These are phyloP conservation scores for Vaucheria bursata DNA, from an alignment of 352 stramenopile genomes.

Conservation along the genomic window DNA sequence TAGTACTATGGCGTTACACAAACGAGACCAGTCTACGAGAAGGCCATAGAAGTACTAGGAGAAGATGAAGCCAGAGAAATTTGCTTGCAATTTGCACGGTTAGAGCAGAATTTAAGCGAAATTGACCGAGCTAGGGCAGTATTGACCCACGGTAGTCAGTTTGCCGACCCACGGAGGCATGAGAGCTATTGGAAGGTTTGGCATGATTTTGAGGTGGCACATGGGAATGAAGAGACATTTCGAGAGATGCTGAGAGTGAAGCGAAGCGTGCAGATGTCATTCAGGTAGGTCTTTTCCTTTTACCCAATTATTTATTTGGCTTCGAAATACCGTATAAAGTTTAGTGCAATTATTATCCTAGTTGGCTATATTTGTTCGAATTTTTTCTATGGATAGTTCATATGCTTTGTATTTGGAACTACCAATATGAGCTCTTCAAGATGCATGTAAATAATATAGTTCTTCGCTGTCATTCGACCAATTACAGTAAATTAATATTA, in stretches of 20 bases:
- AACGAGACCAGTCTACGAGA: conserved; percentile 90
- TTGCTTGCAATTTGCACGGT: conserved; percentile 87
- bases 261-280: conserved; percentile 86
- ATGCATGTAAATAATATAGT: too few relatives aligned
- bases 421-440: too few relatives aligned
- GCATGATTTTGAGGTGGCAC: conserved; percentile 78
- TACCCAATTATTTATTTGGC: too few relatives aligned
- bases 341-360: too few relatives aligned
- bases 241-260: conserved; percentile 97
- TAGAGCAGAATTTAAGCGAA: conserved; percentile 92
- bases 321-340: too few relatives aligned
- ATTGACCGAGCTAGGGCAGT: conserved; percentile 88
- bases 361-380: too few relatives aligned
- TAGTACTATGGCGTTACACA: conserved; percentile 90
- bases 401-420: too few relatives aligned
- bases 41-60: conserved; percentile 79
- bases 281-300: too few relatives aligned
- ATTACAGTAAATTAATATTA: too few relatives aligned
- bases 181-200: conserved; percentile 82
- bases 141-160: conserved; percentile 88
- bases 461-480: too few relatives aligned
- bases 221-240: conserved; percentile 97
- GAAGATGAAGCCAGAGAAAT: conserved; percentile 76
- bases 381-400: too few relatives aligned
- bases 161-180: conserved; percentile 86